Evolutionary conservation across 73 alveolate species (phyloP).

Genomic region (Blepharisma stoltei): DNA sequence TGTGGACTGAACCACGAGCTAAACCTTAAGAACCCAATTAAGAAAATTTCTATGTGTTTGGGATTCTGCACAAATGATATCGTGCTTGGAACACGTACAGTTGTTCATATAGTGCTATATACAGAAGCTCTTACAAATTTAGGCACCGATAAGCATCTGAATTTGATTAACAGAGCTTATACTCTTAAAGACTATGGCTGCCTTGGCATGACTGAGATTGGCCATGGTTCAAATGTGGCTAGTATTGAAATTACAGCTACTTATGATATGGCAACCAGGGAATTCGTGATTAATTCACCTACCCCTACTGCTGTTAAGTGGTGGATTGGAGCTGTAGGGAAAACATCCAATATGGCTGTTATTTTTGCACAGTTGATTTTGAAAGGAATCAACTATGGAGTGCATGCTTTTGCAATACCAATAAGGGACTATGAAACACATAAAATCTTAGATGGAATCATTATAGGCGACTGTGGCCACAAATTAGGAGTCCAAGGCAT

Average conservation of each 20-base stretch:
- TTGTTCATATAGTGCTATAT: slow-evolving; percentile 67
- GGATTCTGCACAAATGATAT: neutral
- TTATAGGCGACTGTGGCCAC: slow-evolving; percentile 83
- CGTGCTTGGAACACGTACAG: slow-evolving; percentile 26
- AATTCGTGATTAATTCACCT: slow-evolving; percentile 68
- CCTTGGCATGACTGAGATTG: slow-evolving; percentile 74
- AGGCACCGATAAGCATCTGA: slow-evolving; percentile 78
- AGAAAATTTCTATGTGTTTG: neutral
- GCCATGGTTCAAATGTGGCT: slow-evolving; percentile 80
- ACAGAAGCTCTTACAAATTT: slow-evolving; percentile 62
- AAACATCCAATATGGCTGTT: slow-evolving; percentile 59
- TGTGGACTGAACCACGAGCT: neutral
- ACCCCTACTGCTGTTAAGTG: slow-evolving; percentile 61
- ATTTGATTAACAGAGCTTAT: slow-evolving; percentile 45
- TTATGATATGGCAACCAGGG: slow-evolving; percentile 59
- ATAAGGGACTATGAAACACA: slow-evolving; percentile 67
- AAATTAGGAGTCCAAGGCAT: slow-evolving; percentile 70
- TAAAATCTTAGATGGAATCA: slow-evolving; percentile 71
- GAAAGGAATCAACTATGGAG: slow-evolving; percentile 71
- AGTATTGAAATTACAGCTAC: slow-evolving; percentile 64
- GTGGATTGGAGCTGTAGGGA: slow-evolving; percentile 82
- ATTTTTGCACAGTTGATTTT: slow-evolving; percentile 69
- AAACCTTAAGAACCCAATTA: neutral
- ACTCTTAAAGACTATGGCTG: slow-evolving; percentile 61
- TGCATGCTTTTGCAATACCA: slow-evolving; percentile 61